phyloP scores from a whole-genome alignment of 805 yeast genomes.

The Metschnikowia continentalis region DNA sequence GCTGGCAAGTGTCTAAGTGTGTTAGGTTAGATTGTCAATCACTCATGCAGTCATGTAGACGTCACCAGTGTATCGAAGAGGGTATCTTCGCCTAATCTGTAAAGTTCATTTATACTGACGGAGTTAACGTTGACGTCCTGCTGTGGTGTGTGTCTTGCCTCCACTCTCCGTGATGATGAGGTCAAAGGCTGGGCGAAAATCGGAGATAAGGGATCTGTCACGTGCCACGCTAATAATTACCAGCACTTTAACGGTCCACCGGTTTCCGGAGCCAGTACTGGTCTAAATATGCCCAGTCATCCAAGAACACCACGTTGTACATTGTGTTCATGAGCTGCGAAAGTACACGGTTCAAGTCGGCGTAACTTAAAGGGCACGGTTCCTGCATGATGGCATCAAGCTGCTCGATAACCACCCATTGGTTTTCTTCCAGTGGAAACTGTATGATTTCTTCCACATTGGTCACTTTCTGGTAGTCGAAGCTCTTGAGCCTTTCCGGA shows the following conservation, averaged over 20 bases:
- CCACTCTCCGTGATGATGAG: too few species aligned
- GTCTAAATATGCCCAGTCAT: conserved; percentile 14
- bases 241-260: not conserved
- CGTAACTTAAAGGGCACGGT: conserved; percentile 5
- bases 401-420: conserved; percentile 15
- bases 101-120: too few species aligned
- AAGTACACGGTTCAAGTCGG: conserved; percentile 10
- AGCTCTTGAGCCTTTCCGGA: not conserved
- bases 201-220: too few species aligned
- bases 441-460: conserved; percentile 9
- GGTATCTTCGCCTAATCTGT: too few species aligned
- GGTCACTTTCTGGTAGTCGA: conserved; percentile 16
- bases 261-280: conserved; percentile 10
- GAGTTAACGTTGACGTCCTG: too few species aligned
- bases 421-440: conserved; percentile 1
- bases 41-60: too few species aligned
- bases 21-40: too few species aligned
- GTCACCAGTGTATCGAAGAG: too few species aligned
- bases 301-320: conserved; percentile 10
- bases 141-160: too few species aligned
- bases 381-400: conserved; percentile 17
- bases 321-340: conserved; percentile 7
- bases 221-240: too few species aligned
- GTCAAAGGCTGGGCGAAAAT: too few species aligned
- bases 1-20: too few species aligned